These are phyloP conservation scores for Gracilaria caudata DNA, from an alignment of 23 red algal species.

Conservation along the genomic window DNA sequence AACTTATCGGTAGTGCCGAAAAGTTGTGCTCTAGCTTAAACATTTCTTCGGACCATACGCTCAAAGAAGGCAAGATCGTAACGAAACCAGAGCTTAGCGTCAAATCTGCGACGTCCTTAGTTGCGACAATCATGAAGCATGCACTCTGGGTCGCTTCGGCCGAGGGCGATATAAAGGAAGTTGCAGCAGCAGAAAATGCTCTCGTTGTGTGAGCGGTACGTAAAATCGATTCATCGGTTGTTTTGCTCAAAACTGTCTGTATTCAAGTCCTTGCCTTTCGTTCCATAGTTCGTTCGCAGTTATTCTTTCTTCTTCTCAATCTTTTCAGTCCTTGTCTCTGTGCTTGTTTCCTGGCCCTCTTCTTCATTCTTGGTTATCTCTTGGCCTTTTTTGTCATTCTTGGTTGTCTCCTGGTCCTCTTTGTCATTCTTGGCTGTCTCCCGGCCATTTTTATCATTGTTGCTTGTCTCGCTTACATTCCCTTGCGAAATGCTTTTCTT, in stretches of 20 bases:
- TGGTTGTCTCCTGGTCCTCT: not conserved
- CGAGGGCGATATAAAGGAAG: conserved; percentile 4
- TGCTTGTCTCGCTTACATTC: not conserved
- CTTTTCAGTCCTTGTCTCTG: too few species aligned
- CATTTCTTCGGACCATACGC: conserved; percentile 47
- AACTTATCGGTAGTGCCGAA: conserved; percentile 24
- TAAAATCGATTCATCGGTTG: conserved; percentile 15
- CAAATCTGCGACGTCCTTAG: conserved; percentile 22
- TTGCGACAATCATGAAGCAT: conserved; percentile 58
- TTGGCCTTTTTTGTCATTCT: not conserved
- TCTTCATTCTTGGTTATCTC: not conserved
- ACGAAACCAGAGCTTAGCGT: conserved; percentile 12
- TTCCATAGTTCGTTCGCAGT: not conserved
- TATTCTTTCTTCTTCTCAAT: not conserved
- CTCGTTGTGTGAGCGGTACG: conserved; percentile 32
- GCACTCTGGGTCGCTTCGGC: conserved; percentile 34
- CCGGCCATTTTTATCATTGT: not conserved
- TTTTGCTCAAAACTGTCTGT: not conserved
- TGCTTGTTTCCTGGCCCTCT: too few species aligned
- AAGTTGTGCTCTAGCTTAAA: conserved; percentile 20
- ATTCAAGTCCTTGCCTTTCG: not conserved
- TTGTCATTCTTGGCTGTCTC: not conserved
- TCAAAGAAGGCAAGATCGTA: conserved; percentile 57
- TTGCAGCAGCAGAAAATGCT: conserved; percentile 40
- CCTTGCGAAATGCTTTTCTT: not conserved